phyloP scores from a whole-genome alignment of 1,284 basidiomycete genomes.

The Hortiboletus rubellus region DNA sequence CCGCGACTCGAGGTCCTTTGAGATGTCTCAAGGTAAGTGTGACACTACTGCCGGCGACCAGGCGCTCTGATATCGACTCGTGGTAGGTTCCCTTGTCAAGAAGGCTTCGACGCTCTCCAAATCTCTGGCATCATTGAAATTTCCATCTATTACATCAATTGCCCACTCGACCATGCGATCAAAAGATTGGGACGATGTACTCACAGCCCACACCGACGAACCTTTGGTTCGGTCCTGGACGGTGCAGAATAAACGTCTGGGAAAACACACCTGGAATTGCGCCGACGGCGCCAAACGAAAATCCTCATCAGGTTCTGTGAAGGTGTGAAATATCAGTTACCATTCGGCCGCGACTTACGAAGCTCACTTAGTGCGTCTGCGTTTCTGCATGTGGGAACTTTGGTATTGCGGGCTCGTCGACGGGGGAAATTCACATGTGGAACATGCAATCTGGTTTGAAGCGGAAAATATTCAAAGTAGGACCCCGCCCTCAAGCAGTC shows the following conservation, averaged over 20 bases:
- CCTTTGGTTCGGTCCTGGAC: constrained; percentile 84
- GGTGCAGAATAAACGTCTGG: constrained; percentile 79
- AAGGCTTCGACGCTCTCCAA: constrained; percentile 83
- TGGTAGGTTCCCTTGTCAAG: constrained; percentile 76
- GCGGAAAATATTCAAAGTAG: constrained; percentile 75
- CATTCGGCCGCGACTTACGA: neutral
- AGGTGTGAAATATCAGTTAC: constrained; percentile 44
- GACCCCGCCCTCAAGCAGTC: constrained; percentile 57
- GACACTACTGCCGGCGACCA: neutral
- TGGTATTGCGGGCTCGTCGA: constrained; percentile 80
- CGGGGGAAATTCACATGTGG: constrained; percentile 83
- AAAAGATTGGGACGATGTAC: constrained; percentile 97
- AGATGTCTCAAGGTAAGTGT: constrained; percentile 84
- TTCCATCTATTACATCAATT: constrained; percentile 75
- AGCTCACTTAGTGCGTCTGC: constrained; percentile 65
- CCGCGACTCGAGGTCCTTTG: constrained; percentile 89
- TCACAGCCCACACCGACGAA: constrained; percentile 87
- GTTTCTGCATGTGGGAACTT: constrained; percentile 98
- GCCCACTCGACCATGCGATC: constrained; percentile 80
- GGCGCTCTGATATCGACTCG: constrained; percentile 1
- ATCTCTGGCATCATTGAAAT: constrained; percentile 78
- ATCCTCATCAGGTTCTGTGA: constrained; percentile 55
- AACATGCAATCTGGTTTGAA: constrained; percentile 95
- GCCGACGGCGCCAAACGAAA: constrained; percentile 50
- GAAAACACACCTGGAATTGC: constrained; percentile 67